Conservation (phyloP, 2,329 filamentous ascomycete species). For the Keithomyces neogunnii region DNA sequence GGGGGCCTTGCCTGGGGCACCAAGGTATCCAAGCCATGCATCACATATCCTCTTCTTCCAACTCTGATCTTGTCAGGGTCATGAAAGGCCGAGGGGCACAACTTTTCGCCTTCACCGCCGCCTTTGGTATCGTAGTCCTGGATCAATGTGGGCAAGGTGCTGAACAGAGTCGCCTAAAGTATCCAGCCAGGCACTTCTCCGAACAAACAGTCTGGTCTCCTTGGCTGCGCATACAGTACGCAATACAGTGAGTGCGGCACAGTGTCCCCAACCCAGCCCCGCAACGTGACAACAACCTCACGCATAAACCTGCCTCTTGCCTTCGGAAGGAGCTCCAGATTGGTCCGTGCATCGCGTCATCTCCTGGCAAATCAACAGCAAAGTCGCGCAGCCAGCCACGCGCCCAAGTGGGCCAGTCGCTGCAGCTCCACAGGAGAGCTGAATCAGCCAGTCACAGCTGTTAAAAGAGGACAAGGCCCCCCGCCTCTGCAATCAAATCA, state of each 20-base stretch:
- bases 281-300: too few relatives aligned
- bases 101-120: too few relatives aligned
- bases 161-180: too few relatives aligned
- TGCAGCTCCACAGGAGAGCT: conserved; percentile 28
- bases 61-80: neutral
- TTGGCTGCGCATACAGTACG: too few relatives aligned
- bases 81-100: neutral
- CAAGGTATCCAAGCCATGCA: neutral
- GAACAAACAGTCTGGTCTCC: too few relatives aligned
- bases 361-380: conserved; percentile 21
- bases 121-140: too few relatives aligned
- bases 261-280: too few relatives aligned
- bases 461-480: conserved; percentile 30
- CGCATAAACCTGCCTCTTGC: too few relatives aligned
- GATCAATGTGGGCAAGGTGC: too few relatives aligned
- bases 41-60: neutral
- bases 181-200: too few relatives aligned
- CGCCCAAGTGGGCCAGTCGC: conserved; percentile 2
- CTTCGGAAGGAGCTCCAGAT: neutral
- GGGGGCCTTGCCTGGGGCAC: neutral
- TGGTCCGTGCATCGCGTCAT: conserved; percentile 20
- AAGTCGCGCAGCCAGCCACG: conserved; percentile 16
- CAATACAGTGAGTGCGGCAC: too few relatives aligned
- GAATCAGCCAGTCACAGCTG: conserved; percentile 43
- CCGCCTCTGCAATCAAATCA: conserved; percentile 31